Base-by-base conservation (phyloP, 2,329 filamentous ascomycete genomes). In the Albifimbria verrucaria region DNA sequence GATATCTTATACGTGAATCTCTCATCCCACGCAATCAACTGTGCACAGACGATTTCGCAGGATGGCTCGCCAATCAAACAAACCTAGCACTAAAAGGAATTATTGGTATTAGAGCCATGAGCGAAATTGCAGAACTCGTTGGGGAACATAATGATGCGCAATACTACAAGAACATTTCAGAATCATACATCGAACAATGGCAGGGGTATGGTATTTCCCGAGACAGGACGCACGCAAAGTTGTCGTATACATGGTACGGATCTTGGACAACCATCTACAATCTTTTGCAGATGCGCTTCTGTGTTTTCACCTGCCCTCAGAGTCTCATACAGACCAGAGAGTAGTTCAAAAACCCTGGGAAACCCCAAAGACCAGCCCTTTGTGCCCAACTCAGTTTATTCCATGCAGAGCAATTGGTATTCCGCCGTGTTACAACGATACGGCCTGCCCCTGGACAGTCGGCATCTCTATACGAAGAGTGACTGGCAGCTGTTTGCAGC, bases 401-500 rank as follows among this genome's bases (percentile, higher is more conserved):
- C 83, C 61, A 84, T 86, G 58, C 89, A 95, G 66, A 92, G 87
- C 46, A 78, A 86, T 54, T 95, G 89, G 89, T 96, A 95, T 72
- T 78, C 82, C 57, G 79, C 82, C 15, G 89, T 93, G 10, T 82
- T 90, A 59, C 90, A 95, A 68, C 85, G 82, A 62, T 95, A 93
- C 68, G 91, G 91, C 1, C 73, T 96, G 3, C 90, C 91, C 0
- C 80, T 96, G 7, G 91, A 96, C 70, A 88, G 82, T 59, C 83
- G 91, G 43, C 90, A 94, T 68, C 70, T 93, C 3, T 94, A 94
- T 69, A 88, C 90, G 28, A 96, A 96, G 72, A 91, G 87, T 25
- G 91, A 96, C 71, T 96, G 91, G 91, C 87, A 94, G 62, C 92
- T 95, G 68, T 92, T 94, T 68, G 89, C 90, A 1, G 90, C 91